Conservation (phyloP, 306 rosid genomes). For the Begonia loranthoides region DNA sequence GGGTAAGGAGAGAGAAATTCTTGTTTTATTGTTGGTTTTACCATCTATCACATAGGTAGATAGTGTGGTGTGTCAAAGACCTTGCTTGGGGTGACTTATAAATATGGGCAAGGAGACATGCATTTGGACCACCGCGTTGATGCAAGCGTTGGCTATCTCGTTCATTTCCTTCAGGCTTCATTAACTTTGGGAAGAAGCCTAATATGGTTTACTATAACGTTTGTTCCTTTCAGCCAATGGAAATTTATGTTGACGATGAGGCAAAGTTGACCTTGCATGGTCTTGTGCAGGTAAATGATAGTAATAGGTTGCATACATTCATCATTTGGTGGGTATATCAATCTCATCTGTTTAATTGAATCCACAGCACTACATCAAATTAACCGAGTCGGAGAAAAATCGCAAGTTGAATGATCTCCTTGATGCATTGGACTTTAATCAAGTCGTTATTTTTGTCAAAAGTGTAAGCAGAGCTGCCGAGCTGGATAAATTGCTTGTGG, state of each 20-base stretch:
- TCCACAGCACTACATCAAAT: slow-evolving; percentile 96
- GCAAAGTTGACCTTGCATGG: slow-evolving; percentile 94
- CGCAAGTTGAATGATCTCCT: slow-evolving; percentile 96
- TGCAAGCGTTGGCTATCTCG: slow-evolving; percentile 67
- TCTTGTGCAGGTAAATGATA: slow-evolving; percentile 67
- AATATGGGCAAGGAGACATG: slow-evolving; percentile 40
- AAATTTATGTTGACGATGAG: slow-evolving; percentile 98
- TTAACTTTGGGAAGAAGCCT: slow-evolving; percentile 56
- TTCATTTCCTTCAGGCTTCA: slow-evolving; percentile 52
- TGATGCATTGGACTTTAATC: slow-evolving; percentile 93
- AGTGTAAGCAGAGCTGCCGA: slow-evolving; percentile 97
- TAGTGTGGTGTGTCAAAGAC: slow-evolving; percentile 32
- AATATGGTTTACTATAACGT: slow-evolving; percentile 78
- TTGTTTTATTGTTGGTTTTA: background rate
- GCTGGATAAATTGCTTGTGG: slow-evolving; percentile 86
- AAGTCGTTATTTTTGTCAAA: slow-evolving; percentile 93
- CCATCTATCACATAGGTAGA: slow-evolving; percentile 11
- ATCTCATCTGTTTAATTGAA: slow-evolving; percentile 6
- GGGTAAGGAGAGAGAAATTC: background rate
- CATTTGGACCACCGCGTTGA: slow-evolving; percentile 55
- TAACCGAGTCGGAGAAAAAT: slow-evolving; percentile 90
- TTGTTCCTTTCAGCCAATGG: slow-evolving; percentile 99
- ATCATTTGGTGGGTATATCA: background rate
- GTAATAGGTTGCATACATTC: background rate
- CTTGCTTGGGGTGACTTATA: slow-evolving; percentile 32